Percentiles rank a stretch among this genome's conserved stretches.
phyloP scores from a whole-genome alignment of 2,329 filamentous ascomycete species.

The Colletotrichum shisoi region DNA sequence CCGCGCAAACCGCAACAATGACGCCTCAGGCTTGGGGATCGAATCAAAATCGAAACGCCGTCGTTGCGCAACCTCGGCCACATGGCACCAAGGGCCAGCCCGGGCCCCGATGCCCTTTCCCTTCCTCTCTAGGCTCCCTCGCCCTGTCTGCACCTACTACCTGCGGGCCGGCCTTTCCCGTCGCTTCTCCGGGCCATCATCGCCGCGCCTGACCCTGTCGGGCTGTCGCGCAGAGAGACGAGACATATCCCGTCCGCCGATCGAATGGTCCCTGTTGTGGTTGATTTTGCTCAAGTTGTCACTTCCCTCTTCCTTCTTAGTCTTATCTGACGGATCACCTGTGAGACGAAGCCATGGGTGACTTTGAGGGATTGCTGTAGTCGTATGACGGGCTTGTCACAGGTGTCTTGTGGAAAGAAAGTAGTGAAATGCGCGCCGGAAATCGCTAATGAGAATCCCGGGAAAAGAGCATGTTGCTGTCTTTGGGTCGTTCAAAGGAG shows the following conservation, averaged over 20 bases:
- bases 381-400: no score
- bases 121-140: conserved; percentile 1
- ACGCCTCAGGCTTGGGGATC: conserved; percentile 16
- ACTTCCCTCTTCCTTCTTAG: background rate
- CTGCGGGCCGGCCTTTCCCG: conserved; percentile 16
- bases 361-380: no score
- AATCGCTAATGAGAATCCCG: background rate
- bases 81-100: conserved; percentile 26
- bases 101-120: background rate
- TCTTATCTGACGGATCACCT: background rate
- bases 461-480: no score
- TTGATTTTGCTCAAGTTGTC: background rate
- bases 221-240: background rate
- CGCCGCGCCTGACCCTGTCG: conserved; percentile 22
- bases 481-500: background rate
- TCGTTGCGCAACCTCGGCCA: conserved; percentile 21
- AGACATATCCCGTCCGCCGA: background rate
- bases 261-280: background rate
- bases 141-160: conserved; percentile 16
- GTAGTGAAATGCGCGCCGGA: no score
- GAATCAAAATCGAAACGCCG: conserved; percentile 3
- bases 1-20: background rate
- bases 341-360: no score
- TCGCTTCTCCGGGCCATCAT: conserved; percentile 11
- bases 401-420: background rate